Evolutionary conservation across 805 yeast genomes (phyloP).

Genomic region (Saturnispora serradocipensis): DNA sequence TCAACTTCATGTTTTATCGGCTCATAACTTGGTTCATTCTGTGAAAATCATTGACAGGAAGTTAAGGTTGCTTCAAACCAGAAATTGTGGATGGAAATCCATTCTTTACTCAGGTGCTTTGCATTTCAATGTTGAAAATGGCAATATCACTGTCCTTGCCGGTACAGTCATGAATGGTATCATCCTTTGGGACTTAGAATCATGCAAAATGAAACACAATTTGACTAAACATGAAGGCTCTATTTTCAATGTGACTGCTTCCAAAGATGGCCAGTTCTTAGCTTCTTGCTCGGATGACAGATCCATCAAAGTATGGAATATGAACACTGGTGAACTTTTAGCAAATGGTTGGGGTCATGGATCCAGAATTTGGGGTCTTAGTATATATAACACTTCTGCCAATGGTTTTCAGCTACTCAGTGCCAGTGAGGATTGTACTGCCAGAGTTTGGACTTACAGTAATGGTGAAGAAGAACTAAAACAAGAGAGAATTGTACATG

Average conservation of each 20-base stretch:
- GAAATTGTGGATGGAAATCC: constrained; percentile 59
- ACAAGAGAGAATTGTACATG: constrained; percentile 44
- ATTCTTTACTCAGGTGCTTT: constrained; percentile 84
- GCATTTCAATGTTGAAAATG: constrained; percentile 30
- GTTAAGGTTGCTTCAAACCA: constrained; percentile 22
- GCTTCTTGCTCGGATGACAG: constrained; percentile 92
- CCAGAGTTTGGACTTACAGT: constrained; percentile 61
- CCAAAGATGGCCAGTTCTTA: constrained; percentile 42
- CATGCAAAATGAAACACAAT: constrained; percentile 37
- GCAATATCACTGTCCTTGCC: constrained; percentile 53
- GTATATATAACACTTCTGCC: constrained; percentile 35
- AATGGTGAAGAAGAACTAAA: constrained; percentile 26
- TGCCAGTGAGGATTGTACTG: constrained; percentile 81
- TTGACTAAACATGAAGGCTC: constrained; percentile 84
- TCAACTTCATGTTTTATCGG: constrained; percentile 47
- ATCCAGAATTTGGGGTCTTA: constrained; percentile 84
- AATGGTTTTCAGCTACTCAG: constrained; percentile 38
- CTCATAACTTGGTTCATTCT: constrained; percentile 62
- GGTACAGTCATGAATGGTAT: constrained; percentile 94
- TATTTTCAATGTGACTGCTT: constrained; percentile 69
- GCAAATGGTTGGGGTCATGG: constrained; percentile 96
- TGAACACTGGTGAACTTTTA: constrained; percentile 44
- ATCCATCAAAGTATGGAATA: constrained; percentile 69
- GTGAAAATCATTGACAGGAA: constrained; percentile 20
- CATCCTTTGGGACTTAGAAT: constrained; percentile 58